Evolutionary conservation across 2,329 filamentous ascomycete species (phyloP), one percentile per base, ranked within the genome.

Genomic region (Aureobasidium sp.): DNA sequence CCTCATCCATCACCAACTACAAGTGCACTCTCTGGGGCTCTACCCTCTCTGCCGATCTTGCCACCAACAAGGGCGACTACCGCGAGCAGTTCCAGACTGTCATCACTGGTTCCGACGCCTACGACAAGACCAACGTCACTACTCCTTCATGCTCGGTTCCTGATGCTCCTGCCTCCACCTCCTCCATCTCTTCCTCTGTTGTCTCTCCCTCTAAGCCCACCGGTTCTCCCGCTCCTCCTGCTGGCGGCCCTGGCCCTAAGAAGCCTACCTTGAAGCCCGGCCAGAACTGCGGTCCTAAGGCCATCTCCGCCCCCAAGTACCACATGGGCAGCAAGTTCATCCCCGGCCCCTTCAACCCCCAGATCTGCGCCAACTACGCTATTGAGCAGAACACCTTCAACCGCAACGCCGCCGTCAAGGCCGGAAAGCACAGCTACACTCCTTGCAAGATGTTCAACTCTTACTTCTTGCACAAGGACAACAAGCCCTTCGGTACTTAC

Each of bases 1-100:
- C 73, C 39, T 61, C 70, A 12, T 71, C 71, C 15, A 72, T 73
- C 60, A 74, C 73, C 63, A 73, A 71, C 68, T 74, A 72, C 70
- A 74, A 74, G 67, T 76, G 74, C 68, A 71, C 73, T 8, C 70
- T 76, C 36, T 75, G 71, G 71, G 72, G 73, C 41, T 71, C 72
- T 60, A 66, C 63, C 51, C 71, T 76, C 61, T 66, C 70, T 27
- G 66, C 68, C 37, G 62, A 62, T 2, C 63, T 64, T 8, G 71
- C 70, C 0, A 71, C 66, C 56, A 72, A 72, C 67, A 58, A 60
- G 20, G 70, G 70, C 44, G 47, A 69, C 32, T 67, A 48, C 27
- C 67, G 69, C 26, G 65, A 67, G 34, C 55, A 69, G n/a, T 72
- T 71, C 63, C 63, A 72, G 36, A 64, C 68, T 20, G 69, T 70